Evolutionary conservation across 2,329 filamentous ascomycete species (phyloP), one percentile per base, ranked within the genome.

Genomic region (Plectosphaerella sp.): DNA sequence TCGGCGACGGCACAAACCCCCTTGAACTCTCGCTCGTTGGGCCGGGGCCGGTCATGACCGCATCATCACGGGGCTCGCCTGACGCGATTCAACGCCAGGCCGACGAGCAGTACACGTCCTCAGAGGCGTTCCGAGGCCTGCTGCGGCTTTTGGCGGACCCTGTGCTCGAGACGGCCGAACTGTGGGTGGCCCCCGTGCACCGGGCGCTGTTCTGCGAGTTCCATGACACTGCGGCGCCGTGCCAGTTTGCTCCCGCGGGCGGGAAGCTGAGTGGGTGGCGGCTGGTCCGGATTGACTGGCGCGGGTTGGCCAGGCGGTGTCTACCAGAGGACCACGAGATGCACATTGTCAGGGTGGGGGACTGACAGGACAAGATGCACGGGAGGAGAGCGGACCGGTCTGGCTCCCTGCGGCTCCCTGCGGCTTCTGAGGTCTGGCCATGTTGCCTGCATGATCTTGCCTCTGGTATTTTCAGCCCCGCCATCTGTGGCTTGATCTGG

Each of bases 71-170:
- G 58, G 67, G 45, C 65, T 70, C 39, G 68, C 4, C 50, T 52
- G 5, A 64, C 62, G 6, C 62, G 69, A 16, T 56, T 70, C 41
- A 54, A 10, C 43, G 50, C 3, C 50, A 53, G 12, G 62, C 47
- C 4, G 54, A 54, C 20, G 49, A 47, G 2, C 54, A 54, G 47
- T 57, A 54, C 37, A 41, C 51, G 2, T 47, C 51, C n/a, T 56
- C 55, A 3, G 48, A 52, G 15, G 51, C 55, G 9, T 57, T 57
- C 45, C 53, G 43, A 52, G 65, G 68, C 3, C 57, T 78, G 9
- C 57, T 78, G 45, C 61, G 63, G 49, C 60, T 78, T 16, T 59
- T 79, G 50, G 62, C 67, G 42, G 75, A 78, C 52, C 75, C 76
- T 47, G 71, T 76, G 46, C 62, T 79, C 36, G 62, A 72, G 47